Percentiles rank a stretch among this genome's conserved stretches.
phyloP scores from a whole-genome alignment of 768 basidiomycete genomes.

The Boletales sp. region DNA sequence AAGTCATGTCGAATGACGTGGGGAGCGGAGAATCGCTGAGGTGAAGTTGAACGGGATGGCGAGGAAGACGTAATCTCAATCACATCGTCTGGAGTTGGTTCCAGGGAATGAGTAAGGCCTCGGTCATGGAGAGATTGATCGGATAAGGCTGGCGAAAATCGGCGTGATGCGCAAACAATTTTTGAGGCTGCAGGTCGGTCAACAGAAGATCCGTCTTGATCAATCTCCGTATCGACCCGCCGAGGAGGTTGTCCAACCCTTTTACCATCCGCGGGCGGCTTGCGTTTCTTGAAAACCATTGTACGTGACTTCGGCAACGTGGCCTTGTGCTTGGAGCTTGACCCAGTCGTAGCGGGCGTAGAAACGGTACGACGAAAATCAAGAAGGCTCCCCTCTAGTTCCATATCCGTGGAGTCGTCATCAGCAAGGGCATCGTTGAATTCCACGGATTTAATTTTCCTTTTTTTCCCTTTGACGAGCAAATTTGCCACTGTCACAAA shows the following conservation, averaged over 20 bases:
- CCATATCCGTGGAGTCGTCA: constrained; percentile 67
- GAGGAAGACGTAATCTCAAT: constrained; percentile 33
- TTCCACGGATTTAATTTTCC: constrained; percentile 37
- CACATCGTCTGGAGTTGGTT: constrained; percentile 20
- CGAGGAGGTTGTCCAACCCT: constrained; percentile 40
- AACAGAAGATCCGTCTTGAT: constrained; percentile 35
- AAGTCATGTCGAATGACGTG: background rate
- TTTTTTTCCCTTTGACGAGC: constrained; percentile 52
- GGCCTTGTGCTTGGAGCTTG: constrained; percentile 33
- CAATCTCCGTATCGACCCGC: constrained; percentile 50
- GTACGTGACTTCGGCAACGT: constrained; percentile 47
- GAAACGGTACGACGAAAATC: constrained; percentile 49
- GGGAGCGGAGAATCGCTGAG: constrained; percentile 3
- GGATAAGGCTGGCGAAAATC: constrained; percentile 13
- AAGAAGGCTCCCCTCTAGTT: constrained; percentile 56
- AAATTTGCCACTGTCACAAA: constrained; percentile 71
- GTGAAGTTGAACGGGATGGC: constrained; percentile 17
- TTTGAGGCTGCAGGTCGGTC: constrained; percentile 4
- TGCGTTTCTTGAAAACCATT: constrained; percentile 26
- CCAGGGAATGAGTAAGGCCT: constrained; percentile 15
- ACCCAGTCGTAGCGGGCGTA: constrained; percentile 36
- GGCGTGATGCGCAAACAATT: constrained; percentile 5
- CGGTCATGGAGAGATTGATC: background rate
- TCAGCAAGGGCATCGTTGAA: constrained; percentile 51
- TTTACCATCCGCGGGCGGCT: constrained; percentile 21